A percentile compares a stretch with the other conserved stretches of the same genome.
phyloP scores from a whole-genome alignment of 768 basidiomycete genomes.

The Psilocybe tampanensis region DNA sequence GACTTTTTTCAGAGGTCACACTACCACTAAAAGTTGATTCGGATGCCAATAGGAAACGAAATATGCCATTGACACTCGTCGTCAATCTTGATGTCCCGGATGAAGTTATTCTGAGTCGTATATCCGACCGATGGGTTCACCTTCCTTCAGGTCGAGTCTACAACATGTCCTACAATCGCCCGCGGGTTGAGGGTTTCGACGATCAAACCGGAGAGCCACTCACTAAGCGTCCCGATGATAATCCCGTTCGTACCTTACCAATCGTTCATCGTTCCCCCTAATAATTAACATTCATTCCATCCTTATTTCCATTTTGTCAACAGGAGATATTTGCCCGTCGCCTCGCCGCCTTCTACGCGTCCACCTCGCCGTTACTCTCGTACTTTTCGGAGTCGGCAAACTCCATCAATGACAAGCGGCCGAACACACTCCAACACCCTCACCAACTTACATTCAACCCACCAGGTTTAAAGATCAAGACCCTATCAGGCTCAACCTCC shows the following conservation, averaged over 20 bases:
- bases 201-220: conserved; percentile 87
- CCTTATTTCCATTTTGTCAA: conserved; percentile 6
- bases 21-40: background rate
- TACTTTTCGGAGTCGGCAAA: conserved; percentile 56
- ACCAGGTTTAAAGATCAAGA: conserved; percentile 53
- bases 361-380: conserved; percentile 79
- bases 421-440: conserved; percentile 45
- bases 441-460: conserved; percentile 53
- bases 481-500: conserved; percentile 72
- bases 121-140: conserved; percentile 91
- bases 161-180: conserved; percentile 86
- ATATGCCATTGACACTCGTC: conserved; percentile 73
- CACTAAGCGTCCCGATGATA: conserved; percentile 88
- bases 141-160: conserved; percentile 88
- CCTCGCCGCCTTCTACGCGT: conserved; percentile 72
- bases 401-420: conserved; percentile 21
- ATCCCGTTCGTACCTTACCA: conserved; percentile 62
- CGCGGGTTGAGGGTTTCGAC: conserved; percentile 77
- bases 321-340: conserved; percentile 83
- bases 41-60: conserved; percentile 49
- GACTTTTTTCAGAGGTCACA: background rate
- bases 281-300: background rate
- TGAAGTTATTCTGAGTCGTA: conserved; percentile 80
- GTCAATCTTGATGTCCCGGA: conserved; percentile 91
- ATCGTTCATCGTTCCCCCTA: background rate